Evolutionary conservation across 768 basidiomycete species (phyloP).

Genomic region (Lactifluus pinguis): DNA sequence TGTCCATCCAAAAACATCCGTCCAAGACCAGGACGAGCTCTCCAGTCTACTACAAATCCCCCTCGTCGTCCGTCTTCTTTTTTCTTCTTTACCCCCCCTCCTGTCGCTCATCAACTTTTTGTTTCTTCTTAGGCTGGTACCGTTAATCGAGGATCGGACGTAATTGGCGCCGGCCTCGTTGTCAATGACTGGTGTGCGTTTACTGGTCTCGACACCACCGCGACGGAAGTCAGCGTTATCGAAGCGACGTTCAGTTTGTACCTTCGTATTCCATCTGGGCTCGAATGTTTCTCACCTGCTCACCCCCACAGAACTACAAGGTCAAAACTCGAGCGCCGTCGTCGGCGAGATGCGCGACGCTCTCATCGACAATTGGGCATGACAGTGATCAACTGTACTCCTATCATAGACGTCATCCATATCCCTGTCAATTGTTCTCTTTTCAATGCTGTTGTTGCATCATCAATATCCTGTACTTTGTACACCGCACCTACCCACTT

Average conservation of each 20-base stretch:
- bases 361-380: conserved; percentile 80
- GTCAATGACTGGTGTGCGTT: conserved; percentile 99
- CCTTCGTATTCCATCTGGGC: background rate
- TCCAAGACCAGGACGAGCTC: conserved; percentile 96
- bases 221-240: conserved; percentile 96
- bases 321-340: conserved; percentile 43
- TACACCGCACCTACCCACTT: conserved; percentile 7
- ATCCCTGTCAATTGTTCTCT: background rate
- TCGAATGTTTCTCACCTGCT: background rate
- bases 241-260: conserved; percentile 93
- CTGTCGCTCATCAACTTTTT: background rate
- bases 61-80: conserved; percentile 61
- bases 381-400: conserved; percentile 16
- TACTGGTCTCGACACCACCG: conserved; percentile 98
- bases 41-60: conserved; percentile 91
- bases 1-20: conserved; percentile 94
- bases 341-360: conserved; percentile 54
- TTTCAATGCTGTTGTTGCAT: conserved; percentile 1
- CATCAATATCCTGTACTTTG: conserved; percentile 13
- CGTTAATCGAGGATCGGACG: conserved; percentile 96
- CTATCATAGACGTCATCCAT: background rate
- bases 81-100: too few species aligned
- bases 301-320: conserved; percentile 40
- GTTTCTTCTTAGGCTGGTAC: conserved; percentile 69
- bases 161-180: conserved; percentile 93